These are phyloP conservation scores for Candida sp. DNA, from an alignment of 1,139 yeast species.

Conservation along the genomic window DNA sequence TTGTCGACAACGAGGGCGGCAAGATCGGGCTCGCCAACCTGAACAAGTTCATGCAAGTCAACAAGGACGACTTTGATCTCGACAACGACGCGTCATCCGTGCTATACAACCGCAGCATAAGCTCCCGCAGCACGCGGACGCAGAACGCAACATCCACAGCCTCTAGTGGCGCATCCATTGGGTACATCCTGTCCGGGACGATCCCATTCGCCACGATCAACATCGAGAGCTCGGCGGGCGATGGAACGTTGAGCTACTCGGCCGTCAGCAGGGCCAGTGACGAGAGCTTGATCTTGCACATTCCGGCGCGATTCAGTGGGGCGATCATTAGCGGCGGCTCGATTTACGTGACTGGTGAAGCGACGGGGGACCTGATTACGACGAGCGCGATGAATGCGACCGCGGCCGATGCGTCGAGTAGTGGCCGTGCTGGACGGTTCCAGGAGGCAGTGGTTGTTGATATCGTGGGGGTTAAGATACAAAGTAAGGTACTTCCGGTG, in stretches of 20 bases:
- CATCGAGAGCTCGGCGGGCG: neutral
- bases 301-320: conserved; percentile 43
- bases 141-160: too few relatives aligned
- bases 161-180: conserved; percentile 20
- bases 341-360: conserved; percentile 25
- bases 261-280: conserved; percentile 15
- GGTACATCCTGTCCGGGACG: conserved; percentile 28
- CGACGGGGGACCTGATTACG: conserved; percentile 1
- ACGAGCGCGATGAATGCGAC: conserved; percentile 7
- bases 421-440: neutral
- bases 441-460: neutral
- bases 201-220: conserved; percentile 43
- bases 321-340: conserved; percentile 35
- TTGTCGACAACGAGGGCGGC: conserved; percentile 66
- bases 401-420: conserved; percentile 5
- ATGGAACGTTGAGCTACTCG: conserved; percentile 15
- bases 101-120: neutral
- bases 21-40: conserved; percentile 53
- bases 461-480: neutral
- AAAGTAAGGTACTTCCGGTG: neutral
- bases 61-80: conserved; percentile 4
- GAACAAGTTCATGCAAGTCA: conserved; percentile 16
- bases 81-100: neutral
- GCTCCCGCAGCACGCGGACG: too few relatives aligned
- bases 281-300: conserved; percentile 20